Evolutionary conservation across 1,284 basidiomycete species (phyloP), one percentile per base, ranked within the genome.

Genomic region (Trichosporon ovoides): DNA sequence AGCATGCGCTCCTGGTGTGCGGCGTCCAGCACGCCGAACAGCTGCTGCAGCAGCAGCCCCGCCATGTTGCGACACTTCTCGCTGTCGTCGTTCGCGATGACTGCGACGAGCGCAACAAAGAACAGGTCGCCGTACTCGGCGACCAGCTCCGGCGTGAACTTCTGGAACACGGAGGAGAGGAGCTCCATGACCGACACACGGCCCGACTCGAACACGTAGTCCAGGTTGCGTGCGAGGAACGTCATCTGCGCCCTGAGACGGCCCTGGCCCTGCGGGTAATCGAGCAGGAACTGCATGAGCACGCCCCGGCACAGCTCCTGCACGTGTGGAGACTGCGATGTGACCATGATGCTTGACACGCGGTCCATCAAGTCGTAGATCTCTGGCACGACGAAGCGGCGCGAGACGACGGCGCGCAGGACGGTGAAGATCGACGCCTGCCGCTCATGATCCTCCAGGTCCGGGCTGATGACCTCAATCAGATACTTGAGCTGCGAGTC

Each of bases 311-410:
- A 95, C 1, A 90, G 84, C 70, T 96, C 94, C 69, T 94, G 92
- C 9, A 96, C 92, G 65, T 91, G 88, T 0, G 85, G 77, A 12
- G 91, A 91, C 76, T 98, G 95, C 66, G 85, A 93, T 10, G 92
- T 96, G 38, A 99, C 91, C 82, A 97, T 87, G 69, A 97, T 86
- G 69, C 92, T 87, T 2, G 91, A 87, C n/a, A 98, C 87, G 63
- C 87, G 87, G 64, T 92, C 90, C 94, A 98, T 98, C 38, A 96
- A 80, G 74, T 98, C 94, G 80, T 99, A 98, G 53, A 99, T 87
- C 76, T 98, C 96, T 1, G 91, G 90, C 1, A 96, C 91, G 43
- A 98, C 87, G 63, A 98, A 90, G 68, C 89, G 89, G 33, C 94
- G 86, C 4, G 87, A 81, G 18, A 98, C 87, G 66, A 98, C 91